phyloP scores from a whole-genome alignment of 805 yeast genomes.

The Metschnikowia proteae region DNA sequence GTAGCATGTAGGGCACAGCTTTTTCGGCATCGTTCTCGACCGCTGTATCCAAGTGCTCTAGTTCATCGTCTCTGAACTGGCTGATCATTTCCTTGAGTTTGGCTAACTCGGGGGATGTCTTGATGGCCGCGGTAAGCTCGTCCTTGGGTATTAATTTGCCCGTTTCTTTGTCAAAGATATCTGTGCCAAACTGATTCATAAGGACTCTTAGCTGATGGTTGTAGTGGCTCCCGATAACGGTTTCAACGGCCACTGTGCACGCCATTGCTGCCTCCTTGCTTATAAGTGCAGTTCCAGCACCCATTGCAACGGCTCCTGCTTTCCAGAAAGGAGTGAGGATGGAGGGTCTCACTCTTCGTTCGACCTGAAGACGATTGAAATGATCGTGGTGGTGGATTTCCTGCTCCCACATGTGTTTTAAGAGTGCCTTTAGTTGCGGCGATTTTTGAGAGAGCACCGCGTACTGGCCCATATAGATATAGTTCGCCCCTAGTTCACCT shows the following conservation, averaged over 20 bases:
- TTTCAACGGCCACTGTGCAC: conserved; percentile 97
- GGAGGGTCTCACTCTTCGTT: conserved; percentile 86
- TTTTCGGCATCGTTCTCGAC: conserved; percentile 85
- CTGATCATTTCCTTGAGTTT: conserved; percentile 60
- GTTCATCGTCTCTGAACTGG: conserved; percentile 86
- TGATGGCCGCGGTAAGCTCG: conserved; percentile 22
- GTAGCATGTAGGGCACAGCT: conserved; percentile 86
- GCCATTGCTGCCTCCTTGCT: conserved; percentile 99
- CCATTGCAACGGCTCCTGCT: conserved; percentile 81
- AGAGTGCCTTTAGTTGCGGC: conserved; percentile 73
- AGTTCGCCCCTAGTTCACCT: conserved; percentile 94
- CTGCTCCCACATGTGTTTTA: conserved; percentile 98
- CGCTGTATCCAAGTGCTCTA: conserved; percentile 94
- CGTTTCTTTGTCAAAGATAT: conserved; percentile 32
- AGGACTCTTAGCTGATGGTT: conserved; percentile 82
- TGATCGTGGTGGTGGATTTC: conserved; percentile 88
- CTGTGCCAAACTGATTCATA: conserved; percentile 58
- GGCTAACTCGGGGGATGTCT: conserved; percentile 51
- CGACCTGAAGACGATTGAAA: conserved; percentile 71
- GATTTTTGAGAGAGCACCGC: conserved; percentile 63
- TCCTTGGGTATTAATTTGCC: conserved; percentile 25
- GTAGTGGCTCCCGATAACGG: conserved; percentile 95
- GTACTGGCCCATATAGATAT: conserved; percentile 89
- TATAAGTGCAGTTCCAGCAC: conserved; percentile 78
- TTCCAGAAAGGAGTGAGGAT: conserved; percentile 92